Conservation (phyloP, 257 asterid genomes). For the Solanum etuberosum region DNA sequence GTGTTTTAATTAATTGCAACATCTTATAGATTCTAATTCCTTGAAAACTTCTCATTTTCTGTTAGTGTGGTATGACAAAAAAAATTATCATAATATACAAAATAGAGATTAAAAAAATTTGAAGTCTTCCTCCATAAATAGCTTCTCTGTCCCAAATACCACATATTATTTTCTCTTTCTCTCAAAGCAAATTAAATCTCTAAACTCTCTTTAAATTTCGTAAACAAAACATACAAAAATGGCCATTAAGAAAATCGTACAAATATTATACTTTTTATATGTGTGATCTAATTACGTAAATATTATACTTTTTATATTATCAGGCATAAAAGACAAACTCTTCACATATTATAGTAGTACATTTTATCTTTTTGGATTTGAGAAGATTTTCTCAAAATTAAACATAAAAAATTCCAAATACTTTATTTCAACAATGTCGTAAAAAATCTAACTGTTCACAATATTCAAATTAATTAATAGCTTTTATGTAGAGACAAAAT, state of each 20-base stretch:
- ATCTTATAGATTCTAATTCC: too few relatives aligned
- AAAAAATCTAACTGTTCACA: neutral
- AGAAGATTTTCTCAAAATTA: neutral
- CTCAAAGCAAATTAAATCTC: neutral
- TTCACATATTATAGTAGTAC: neutral
- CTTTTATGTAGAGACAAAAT: neutral
- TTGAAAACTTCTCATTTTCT: too few relatives aligned
- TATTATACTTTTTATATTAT: neutral
- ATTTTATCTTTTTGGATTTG: neutral
- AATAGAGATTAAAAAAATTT: too few relatives aligned
- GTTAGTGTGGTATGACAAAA: too few relatives aligned
- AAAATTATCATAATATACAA: too few relatives aligned
- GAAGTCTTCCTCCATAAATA: too few relatives aligned
- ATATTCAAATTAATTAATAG: neutral
- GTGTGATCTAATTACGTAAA: neutral
- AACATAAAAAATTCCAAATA: neutral
- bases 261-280: neutral
- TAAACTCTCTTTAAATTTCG: neutral
- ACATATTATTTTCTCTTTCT: neutral
- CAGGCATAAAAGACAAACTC: too few relatives aligned
- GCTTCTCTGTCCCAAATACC: neutral
- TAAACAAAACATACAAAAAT: neutral
- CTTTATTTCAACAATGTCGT: neutral
- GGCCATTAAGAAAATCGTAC: constrained; percentile 6
- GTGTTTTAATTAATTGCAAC: neutral